Percentiles rank a stretch among this genome's conserved stretches.
phyloP scores from a whole-genome alignment of 805 yeast species.

The Schizosaccharomyces pombe region ASM294v3 CU329670.1:1912501-1913000 shows the following conservation, averaged over 20 bases:
- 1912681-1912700: constrained; percentile 42
- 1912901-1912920: constrained; percentile 37
- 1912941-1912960: constrained; percentile 35
- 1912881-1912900: constrained; percentile 49
- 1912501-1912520: constrained; percentile 23
- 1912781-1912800: neutral
- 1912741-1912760: constrained; percentile 64
- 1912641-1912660: neutral
- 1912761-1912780: constrained; percentile 23
- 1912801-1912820: constrained; percentile 23
- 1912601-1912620: constrained; percentile 42
- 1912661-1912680: constrained; percentile 17
- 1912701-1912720: constrained; percentile 47
- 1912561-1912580: constrained; percentile 46
- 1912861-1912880: constrained; percentile 52
- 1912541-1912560: constrained; percentile 51
- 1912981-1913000: constrained; percentile 38
- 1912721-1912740: constrained; percentile 48
- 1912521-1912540: constrained; percentile 32
- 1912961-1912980: constrained; percentile 9
- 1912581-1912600: constrained; percentile 36
- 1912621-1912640: constrained; percentile 14
- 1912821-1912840: constrained; percentile 36
- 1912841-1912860: constrained; percentile 66
- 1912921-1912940: constrained; percentile 50